Evolutionary conservation across 2,329 filamentous ascomycete species (phyloP).

Genomic region (Cercospora sp.): DNA sequence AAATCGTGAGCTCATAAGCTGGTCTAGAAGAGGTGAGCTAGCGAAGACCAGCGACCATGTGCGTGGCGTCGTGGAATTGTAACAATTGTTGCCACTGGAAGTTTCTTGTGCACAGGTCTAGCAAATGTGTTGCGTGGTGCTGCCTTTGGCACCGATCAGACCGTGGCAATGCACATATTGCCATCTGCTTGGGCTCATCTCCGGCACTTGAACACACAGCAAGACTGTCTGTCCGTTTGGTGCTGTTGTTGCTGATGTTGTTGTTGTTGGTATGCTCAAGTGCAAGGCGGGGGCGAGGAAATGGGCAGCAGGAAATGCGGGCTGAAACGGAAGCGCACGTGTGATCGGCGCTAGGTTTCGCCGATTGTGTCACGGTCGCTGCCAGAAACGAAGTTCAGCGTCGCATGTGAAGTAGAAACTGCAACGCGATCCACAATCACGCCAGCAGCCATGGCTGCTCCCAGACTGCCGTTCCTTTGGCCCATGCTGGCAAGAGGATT

Average conservation of each 20-base stretch:
- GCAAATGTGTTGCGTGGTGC: background rate
- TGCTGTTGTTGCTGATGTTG: background rate
- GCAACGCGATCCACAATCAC: background rate
- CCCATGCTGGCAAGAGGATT: constrained; percentile 46
- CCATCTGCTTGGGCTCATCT: background rate
- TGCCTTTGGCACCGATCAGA: background rate
- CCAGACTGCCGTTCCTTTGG: constrained; percentile 50
- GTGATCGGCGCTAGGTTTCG: constrained; percentile 8
- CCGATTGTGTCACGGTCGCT: constrained; percentile 1
- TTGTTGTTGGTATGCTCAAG: background rate
- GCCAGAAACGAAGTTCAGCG: background rate
- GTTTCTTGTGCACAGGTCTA: background rate
- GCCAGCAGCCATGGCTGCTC: constrained; percentile 43
- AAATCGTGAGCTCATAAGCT: background rate
- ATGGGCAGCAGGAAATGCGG: background rate
- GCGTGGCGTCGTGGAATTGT: background rate
- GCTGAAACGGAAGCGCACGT: background rate
- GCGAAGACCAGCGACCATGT: background rate
- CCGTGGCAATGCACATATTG: background rate
- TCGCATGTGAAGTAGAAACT: constrained; percentile 1
- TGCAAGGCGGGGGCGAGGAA: background rate
- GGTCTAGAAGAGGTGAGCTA: background rate
- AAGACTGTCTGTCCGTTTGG: background rate
- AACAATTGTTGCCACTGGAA: background rate
- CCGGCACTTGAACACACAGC: background rate